Evolutionary conservation across 768 basidiomycete species (phyloP).

Genomic region (Roridomyces roridus): DNA sequence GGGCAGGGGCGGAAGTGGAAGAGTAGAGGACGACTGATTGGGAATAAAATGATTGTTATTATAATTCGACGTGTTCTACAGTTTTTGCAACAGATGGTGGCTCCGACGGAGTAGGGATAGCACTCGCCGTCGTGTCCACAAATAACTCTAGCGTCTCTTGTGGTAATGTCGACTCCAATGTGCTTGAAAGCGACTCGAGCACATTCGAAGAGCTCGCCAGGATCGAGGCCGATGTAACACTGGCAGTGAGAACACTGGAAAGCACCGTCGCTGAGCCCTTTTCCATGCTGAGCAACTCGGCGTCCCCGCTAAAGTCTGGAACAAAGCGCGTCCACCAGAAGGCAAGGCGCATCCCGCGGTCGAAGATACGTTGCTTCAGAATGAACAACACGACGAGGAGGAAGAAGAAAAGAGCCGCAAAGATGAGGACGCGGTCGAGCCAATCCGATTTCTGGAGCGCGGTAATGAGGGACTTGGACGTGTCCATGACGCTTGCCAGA

Average conservation of each 20-base stretch:
- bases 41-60: too few relatives aligned
- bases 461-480: constrained; percentile 86
- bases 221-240: neutral
- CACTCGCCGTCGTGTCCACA: too few relatives aligned
- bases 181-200: too few relatives aligned
- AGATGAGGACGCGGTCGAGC: constrained; percentile 88
- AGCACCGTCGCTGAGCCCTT: constrained; percentile 32
- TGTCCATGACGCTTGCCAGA: constrained; percentile 71
- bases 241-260: constrained; percentile 10
- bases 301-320: constrained; percentile 54
- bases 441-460: constrained; percentile 90
- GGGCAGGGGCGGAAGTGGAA: constrained; percentile 1
- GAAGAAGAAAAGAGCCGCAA: constrained; percentile 84
- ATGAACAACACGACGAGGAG: constrained; percentile 84
- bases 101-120: too few relatives aligned
- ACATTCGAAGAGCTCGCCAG: neutral
- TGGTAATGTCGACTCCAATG: too few relatives aligned
- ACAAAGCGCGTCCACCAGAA: constrained; percentile 90
- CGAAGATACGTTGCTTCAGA: constrained; percentile 85
- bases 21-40: too few relatives aligned
- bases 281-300: constrained; percentile 40
- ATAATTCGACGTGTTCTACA: too few relatives aligned
- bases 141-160: too few relatives aligned
- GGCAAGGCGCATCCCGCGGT: constrained; percentile 77
- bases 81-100: too few relatives aligned